Conservation (phyloP, 176 grass and related monocot genomes). For the Oryza officinalis region DNA sequence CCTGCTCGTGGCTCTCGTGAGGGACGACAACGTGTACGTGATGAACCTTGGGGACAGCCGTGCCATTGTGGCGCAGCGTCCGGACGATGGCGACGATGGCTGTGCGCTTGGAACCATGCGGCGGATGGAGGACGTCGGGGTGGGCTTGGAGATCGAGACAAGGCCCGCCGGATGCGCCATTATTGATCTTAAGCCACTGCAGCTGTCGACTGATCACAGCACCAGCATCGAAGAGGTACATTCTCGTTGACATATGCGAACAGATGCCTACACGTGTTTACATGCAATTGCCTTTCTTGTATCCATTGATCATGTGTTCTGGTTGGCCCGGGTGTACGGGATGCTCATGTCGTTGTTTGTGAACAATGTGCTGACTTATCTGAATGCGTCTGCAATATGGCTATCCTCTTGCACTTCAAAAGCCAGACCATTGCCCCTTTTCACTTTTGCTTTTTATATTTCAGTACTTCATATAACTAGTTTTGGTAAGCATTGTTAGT, state of each 20-base stretch:
- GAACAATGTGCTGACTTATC: background rate
- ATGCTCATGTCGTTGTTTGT: conserved; percentile 9
- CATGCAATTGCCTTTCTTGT: background rate
- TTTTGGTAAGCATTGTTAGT: background rate
- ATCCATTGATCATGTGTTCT: background rate
- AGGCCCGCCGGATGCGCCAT: conserved; percentile 31
- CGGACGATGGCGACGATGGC: conserved; percentile 15
- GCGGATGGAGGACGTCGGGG: conserved; percentile 40
- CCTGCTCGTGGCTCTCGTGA: conserved; percentile 75
- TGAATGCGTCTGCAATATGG: conserved; percentile 17
- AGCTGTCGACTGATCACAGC: conserved; percentile 84
- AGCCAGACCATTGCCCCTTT: background rate
- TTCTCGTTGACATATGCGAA: conserved; percentile 18
- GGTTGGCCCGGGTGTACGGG: background rate
- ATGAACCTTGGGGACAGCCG: conserved; percentile 98
- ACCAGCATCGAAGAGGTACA: conserved; percentile 81
- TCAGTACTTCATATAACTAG: background rate
- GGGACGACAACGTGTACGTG: conserved; percentile 87
- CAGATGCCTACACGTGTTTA: conserved; percentile 4
- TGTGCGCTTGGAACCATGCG: conserved; percentile 29
- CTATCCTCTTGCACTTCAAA: background rate
- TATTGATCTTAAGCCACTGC: conserved; percentile 55
- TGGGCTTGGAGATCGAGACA: conserved; percentile 53
- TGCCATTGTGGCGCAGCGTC: conserved; percentile 63
- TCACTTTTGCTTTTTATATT: background rate